These are phyloP conservation scores for Termitomyces sp. DNA, from an alignment of 768 basidiomycete genomes.

Conservation along the genomic window DNA sequence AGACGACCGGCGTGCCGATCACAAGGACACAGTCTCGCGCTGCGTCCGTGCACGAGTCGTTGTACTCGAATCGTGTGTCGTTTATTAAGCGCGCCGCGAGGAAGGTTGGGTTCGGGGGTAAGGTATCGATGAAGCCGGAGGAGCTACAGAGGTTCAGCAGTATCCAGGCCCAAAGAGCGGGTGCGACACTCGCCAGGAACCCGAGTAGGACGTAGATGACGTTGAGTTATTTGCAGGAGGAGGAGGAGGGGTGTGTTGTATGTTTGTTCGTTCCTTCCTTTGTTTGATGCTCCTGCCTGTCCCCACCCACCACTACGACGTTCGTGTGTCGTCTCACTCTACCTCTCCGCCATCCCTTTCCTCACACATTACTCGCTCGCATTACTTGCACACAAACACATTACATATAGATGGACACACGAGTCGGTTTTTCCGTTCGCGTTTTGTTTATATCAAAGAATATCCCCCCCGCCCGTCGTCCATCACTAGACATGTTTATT, in stretches of 20 bases:
- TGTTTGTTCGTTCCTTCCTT: not conserved
- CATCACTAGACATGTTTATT: not conserved
- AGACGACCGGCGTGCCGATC: conserved; percentile 60
- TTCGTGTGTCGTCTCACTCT: not conserved
- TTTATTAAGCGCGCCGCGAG: conserved; percentile 87
- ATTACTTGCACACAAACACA: not conserved
- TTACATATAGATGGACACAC: not conserved
- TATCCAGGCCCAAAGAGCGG: conserved; percentile 78
- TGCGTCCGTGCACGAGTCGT: conserved; percentile 82
- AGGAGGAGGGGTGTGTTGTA: too few species aligned
- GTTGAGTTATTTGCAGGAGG: too few species aligned
- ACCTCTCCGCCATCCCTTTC: too few species aligned
- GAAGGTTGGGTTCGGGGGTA: conserved; percentile 84
- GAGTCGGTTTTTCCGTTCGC: not conserved
- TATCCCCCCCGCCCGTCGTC: not conserved
- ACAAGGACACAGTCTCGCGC: conserved; percentile 86
- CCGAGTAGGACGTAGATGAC: conserved; percentile 49
- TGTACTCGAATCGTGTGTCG: conserved; percentile 92
- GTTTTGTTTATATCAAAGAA: not conserved
- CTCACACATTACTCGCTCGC: too few species aligned
- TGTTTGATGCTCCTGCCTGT: not conserved
- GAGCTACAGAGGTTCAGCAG: conserved; percentile 83
- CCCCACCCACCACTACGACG: not conserved
- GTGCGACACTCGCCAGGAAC: conserved; percentile 71
- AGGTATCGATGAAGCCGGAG: conserved; percentile 76